phyloP scores from a whole-genome alignment of 2,329 filamentous ascomycete genomes.

The Trichophaea hybrida region DNA sequence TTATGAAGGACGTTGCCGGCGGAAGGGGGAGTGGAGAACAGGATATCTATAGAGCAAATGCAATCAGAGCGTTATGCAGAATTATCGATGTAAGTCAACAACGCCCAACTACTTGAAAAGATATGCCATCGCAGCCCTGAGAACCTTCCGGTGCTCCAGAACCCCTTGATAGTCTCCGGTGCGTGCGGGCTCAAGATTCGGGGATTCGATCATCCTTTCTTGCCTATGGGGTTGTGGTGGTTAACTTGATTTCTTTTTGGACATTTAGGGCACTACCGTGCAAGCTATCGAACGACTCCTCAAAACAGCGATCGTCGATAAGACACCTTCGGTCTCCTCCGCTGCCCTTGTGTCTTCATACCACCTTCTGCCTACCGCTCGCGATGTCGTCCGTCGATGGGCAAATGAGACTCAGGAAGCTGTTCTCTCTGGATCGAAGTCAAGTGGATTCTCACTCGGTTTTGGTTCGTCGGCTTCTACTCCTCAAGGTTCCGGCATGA shows the following conservation, averaged over 20 bases:
- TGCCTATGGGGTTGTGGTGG: too few relatives aligned
- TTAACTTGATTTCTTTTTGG: background rate
- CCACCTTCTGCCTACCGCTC: conserved; percentile 88
- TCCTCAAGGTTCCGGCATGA: conserved; percentile 89
- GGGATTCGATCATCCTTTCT: too few relatives aligned
- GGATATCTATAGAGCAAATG: conserved; percentile 85
- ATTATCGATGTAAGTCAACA: conserved; percentile 65
- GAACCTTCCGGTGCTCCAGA: background rate
- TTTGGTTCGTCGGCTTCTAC: conserved; percentile 57
- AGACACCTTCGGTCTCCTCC: conserved; percentile 92
- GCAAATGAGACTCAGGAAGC: conserved; percentile 97
- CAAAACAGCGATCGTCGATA: conserved; percentile 98
- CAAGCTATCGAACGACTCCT: conserved; percentile 96
- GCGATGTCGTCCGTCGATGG: conserved; percentile 91
- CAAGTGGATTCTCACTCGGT: conserved; percentile 65
- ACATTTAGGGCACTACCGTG: conserved; percentile 65
- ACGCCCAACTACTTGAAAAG: background rate
- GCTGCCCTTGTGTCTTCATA: conserved; percentile 94
- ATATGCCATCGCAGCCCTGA: background rate
- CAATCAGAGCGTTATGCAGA: conserved; percentile 84
- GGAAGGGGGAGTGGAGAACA: conserved; percentile 58
- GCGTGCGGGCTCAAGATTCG: too few relatives aligned
- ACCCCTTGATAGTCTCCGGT: background rate
- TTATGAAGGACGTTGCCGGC: conserved; percentile 92
- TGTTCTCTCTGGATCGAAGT: conserved; percentile 76